Percentiles rank a stretch among this genome's conserved stretches.
Evolutionary conservation across 140 eudicot genomes (phyloP).

Genomic region (Erigeron philadelphicus): DNA sequence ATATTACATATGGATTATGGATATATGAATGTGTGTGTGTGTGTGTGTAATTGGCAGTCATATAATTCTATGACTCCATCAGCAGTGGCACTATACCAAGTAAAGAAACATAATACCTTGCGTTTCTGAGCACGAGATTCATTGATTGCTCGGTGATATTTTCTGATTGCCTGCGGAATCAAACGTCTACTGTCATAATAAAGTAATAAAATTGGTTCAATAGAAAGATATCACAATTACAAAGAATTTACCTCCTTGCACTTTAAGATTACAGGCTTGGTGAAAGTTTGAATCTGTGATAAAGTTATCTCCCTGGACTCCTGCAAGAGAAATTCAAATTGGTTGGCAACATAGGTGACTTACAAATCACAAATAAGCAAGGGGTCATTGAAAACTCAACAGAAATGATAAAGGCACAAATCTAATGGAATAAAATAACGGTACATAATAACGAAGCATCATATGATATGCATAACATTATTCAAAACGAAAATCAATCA

Average conservation of each 20-base stretch:
- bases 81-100: not conserved
- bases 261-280: constrained; percentile 59
- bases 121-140: constrained; percentile 96
- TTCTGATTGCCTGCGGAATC: constrained; percentile 70
- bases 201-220: not conserved
- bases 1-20: not conserved
- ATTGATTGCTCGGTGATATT: constrained; percentile 88
- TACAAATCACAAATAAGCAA: not conserved
- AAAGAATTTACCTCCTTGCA: constrained; percentile 67
- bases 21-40: not conserved
- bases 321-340: constrained; percentile 35
- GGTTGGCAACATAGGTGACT: not conserved
- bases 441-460: not conserved
- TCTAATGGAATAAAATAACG: not conserved
- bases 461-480: not conserved
- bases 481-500: not conserved
- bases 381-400: too few species aligned
- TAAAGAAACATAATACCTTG: constrained; percentile 50
- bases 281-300: constrained; percentile 60
- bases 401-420: not conserved
- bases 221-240: not conserved
- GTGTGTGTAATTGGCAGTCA: not conserved
- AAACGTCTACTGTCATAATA: constrained; percentile 12
- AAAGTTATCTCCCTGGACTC: constrained; percentile 89
- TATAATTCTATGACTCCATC: too few species aligned